These are phyloP conservation scores for Rhizopogon sp. DNA, from an alignment of 768 basidiomycete genomes.

Conservation along the genomic window DNA sequence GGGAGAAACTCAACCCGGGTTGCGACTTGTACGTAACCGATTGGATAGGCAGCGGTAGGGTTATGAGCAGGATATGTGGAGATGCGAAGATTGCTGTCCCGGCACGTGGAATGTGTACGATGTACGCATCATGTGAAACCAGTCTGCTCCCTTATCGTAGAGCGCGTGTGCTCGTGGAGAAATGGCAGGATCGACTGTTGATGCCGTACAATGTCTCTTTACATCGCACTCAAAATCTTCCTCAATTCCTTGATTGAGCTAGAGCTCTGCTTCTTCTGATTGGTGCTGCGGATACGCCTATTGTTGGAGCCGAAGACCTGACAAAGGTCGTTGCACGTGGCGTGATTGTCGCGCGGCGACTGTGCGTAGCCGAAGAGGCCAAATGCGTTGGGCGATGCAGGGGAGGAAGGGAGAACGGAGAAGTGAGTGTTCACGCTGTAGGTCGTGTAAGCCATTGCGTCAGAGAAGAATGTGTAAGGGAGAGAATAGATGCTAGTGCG, in stretches of 20 bases:
- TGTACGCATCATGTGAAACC: neutral
- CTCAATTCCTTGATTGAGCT: constrained; percentile 7
- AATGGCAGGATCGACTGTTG: no score
- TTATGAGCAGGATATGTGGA: neutral
- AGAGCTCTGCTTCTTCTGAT: constrained; percentile 6
- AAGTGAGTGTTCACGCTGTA: constrained; percentile 12
- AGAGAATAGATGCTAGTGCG: constrained; percentile 1
- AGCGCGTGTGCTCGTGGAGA: neutral
- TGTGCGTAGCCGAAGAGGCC: constrained; percentile 31
- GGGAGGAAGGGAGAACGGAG: constrained; percentile 20
- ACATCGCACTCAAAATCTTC: constrained; percentile 8
- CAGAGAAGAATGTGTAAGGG: neutral
- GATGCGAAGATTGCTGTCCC: no score
- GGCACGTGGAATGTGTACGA: neutral
- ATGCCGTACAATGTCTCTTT: neutral
- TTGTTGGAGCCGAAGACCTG: constrained; percentile 15
- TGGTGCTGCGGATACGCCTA: constrained; percentile 2
- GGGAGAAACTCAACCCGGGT: neutral
- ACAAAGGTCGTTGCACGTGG: constrained; percentile 35
- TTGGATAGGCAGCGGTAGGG: neutral
- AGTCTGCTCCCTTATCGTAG: neutral
- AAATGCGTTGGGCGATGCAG: constrained; percentile 29
- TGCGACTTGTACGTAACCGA: neutral
- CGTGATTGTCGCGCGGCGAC: constrained; percentile 34
- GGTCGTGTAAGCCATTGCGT: constrained; percentile 26